Evolutionary conservation across 352 stramenopile genomes (phyloP), one percentile per base, ranked within the genome.

Genomic region (Globisporangium solare): DNA sequence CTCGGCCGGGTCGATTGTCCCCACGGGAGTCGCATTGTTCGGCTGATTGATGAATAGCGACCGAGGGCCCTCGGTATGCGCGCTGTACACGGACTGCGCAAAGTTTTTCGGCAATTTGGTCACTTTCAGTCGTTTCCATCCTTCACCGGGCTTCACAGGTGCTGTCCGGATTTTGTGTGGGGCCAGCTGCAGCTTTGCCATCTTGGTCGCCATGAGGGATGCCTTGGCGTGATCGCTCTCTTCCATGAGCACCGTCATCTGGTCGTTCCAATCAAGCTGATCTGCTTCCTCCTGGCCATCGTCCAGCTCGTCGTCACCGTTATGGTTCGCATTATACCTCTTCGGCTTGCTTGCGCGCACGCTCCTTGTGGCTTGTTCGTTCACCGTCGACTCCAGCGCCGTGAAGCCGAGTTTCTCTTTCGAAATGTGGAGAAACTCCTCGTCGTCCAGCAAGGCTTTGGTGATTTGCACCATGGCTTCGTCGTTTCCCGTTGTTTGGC

Each of bases 71-170:
- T 87, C 76, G 0, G 78, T 88, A 47, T 76, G 79, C 13, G 68
- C 46, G 6, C 45, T 54, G 45, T 89, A 89, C 55, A 88, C 79
- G 18, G 47, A 75, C 11, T 76, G 70, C 45, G 76, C 83, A 54
- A 92, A 92, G 54, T 76, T 76, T 8, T 57, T 65, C 0, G 83
- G 78, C 45, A 92, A 49, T 2, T 70, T 71, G 5, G 74, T 73
- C 0, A 61, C 64, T 56, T 88, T 85, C 2, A 92, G 70, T 1
- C 83, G 78, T 58, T 90, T 90, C 83, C 79, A 92, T 52, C 79
- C 83, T 60, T 89, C 74, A 6, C 79, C 79, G 2, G 66, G 77
- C 7, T 54, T 61, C 0, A 56, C 66, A 13, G 53, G 67, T 14
- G 39, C 31, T 13, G 51, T 66, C 40, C 42, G 56, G 2, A 47